Base-by-base conservation (phyloP, 1,284 basidiomycete species). In the Rhizoctonia solani region DNA sequence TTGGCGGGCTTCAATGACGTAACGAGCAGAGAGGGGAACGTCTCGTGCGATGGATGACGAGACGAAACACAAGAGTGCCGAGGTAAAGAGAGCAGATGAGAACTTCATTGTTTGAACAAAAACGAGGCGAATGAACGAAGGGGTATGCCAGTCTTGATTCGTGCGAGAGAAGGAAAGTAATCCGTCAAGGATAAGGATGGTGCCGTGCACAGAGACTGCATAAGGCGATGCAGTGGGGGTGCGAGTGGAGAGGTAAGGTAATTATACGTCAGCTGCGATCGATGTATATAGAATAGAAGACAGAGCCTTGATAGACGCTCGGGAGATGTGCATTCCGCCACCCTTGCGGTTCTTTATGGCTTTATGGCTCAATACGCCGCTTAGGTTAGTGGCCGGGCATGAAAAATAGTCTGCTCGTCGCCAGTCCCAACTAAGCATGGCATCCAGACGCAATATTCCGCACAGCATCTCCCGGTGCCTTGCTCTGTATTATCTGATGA, bases 101-200 rank as follows among this genome's bases (percentile, higher is more conserved):
- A 66, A 66, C 52, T 54, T 66, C 61, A 66, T 66, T 16, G 41
- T 66, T 49, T 49, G 25, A 21, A 21, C 14, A 44, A 44, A 44
- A 34, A 44, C 19, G 46, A 21, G 14, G 21, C 1, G 29, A 34
- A 41, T 30, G 61, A 54, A 66, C 52, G 61, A 66, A 66, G 39
- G 50, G 19, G 59, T 63, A 52, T 25, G 46, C 46, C 23, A 27
- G 46, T 49, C 41, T 63, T 63, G 59, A 34, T 19, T 47, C n/a
- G 41, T 52, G 59, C 5, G 34, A 53, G 52, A 47, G 52, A 66
- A 66, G 21, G 61, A 66, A 50, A 44, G 61, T 53, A 66, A 66
- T 66, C 61, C 61, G 61, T 66, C 61, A 54, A 66, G 61, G 61
- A 66, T 66, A 16, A 16, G 16, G 21, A n/a, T 21, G 30, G 52